A percentile compares a stretch with the other conserved stretches of the same genome.
Conservation (phyloP, 345 rosid species). For the Salix koriyanagi region DNA sequence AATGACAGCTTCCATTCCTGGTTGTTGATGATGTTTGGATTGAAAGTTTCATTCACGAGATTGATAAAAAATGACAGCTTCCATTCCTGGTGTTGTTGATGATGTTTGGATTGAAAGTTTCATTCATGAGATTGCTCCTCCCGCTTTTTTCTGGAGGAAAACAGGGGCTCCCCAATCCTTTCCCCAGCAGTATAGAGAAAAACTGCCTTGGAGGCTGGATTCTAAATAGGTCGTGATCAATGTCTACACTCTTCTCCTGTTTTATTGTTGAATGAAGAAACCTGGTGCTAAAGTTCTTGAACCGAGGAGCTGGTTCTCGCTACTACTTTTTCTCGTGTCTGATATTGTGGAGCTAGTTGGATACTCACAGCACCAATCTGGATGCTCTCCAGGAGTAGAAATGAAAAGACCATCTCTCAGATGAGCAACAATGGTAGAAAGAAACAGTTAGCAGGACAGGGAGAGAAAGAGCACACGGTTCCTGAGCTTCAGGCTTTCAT, state of each 20-base stretch:
- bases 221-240: neutral
- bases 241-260: neutral
- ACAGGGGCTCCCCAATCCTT: neutral
- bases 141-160: neutral
- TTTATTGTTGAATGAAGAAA: slow-evolving; percentile 39
- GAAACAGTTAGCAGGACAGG: no score
- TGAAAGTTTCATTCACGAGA: slow-evolving; percentile 35
- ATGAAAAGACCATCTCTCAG: no score
- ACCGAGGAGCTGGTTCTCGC: slow-evolving; percentile 98
- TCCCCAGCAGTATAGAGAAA: neutral
- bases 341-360: slow-evolving; percentile 41
- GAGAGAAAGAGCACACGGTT: no score
- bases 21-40: slow-evolving; percentile 95
- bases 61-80: slow-evolving; percentile 63
- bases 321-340: slow-evolving; percentile 93
- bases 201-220: neutral
- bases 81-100: slow-evolving; percentile 96
- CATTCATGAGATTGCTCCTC: neutral
- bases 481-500: no score
- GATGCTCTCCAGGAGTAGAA: no score
- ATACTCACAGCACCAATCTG: no score
- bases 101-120: slow-evolving; percentile 81
- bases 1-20: slow-evolving; percentile 89
- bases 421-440: no score
- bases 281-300: slow-evolving; percentile 90